A percentile compares a stretch with the other conserved stretches of the same genome.
Conservation (phyloP, 495 filamentous ascomycete genomes). For the Alectoria sarmentosa region DNA sequence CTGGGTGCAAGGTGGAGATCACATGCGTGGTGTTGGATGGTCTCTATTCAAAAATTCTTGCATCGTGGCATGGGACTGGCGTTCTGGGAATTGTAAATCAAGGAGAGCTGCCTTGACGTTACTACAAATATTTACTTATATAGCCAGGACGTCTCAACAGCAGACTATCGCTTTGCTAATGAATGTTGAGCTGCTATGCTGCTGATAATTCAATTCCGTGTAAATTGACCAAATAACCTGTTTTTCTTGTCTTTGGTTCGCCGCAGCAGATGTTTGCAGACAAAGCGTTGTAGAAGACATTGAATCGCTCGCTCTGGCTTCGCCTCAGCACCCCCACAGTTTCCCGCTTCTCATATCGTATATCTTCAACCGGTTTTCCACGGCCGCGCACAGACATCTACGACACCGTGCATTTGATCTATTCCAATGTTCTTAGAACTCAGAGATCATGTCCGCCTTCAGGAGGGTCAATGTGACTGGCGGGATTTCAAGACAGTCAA, state of each 20-base stretch:
- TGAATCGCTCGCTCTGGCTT: neutral
- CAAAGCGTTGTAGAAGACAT: neutral
- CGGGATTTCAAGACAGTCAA: conserved; percentile 46
- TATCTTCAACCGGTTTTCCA: neutral
- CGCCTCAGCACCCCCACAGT: too few species aligned
- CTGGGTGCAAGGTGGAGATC: neutral
- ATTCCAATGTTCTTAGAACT: conserved; percentile 3
- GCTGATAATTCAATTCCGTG: neutral
- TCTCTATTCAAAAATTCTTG: neutral
- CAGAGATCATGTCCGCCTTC: conserved; percentile 50
- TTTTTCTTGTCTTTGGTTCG: neutral
- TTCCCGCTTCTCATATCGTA: neutral
- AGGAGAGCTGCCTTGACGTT: neutral
- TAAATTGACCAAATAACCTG: too few species aligned
- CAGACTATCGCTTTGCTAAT: neutral
- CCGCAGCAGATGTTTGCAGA: neutral
- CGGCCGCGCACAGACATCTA: neutral
- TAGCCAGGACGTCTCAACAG: neutral
- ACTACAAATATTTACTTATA: neutral
- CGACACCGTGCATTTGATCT: neutral
- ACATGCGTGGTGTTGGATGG: neutral
- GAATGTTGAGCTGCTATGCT: neutral
- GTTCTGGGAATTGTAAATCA: neutral
- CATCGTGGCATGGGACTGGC: neutral
- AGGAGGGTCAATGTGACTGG: conserved; percentile 50